phyloP scores from a whole-genome alignment of 2,329 filamentous ascomycete genomes.

The Coniochaeta ligniaria region DNA sequence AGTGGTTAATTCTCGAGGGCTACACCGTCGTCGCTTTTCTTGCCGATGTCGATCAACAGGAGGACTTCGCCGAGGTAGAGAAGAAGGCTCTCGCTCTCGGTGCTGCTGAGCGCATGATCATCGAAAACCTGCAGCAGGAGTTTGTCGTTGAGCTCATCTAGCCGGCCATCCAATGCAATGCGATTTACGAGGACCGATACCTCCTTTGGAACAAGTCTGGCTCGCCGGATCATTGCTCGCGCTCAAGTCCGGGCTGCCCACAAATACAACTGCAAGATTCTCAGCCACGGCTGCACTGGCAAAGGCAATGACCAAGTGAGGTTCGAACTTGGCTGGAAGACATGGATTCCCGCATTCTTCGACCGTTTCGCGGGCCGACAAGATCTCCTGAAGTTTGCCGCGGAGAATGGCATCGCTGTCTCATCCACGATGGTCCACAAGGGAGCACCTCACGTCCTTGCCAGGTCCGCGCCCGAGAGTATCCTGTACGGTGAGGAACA shows the following conservation, averaged over 20 bases:
- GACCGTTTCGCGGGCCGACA: conserved; percentile 63
- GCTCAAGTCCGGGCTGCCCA: conserved; percentile 58
- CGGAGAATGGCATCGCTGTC: conserved; percentile 60
- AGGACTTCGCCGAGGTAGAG: conserved; percentile 67
- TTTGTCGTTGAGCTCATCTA: conserved; percentile 79
- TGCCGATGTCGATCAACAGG: conserved; percentile 69
- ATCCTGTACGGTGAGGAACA: conserved; percentile 42
- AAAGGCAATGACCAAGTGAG: conserved; percentile 57
- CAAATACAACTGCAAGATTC: conserved; percentile 48
- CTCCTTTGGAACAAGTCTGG: conserved; percentile 51
- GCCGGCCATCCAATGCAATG: conserved; percentile 69
- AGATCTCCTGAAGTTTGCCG: conserved; percentile 67
- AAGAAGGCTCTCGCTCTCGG: conserved; percentile 56
- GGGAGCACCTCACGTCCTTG: conserved; percentile 34
- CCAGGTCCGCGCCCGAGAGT: conserved; percentile 30
- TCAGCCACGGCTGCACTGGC: conserved; percentile 52
- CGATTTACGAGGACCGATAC: conserved; percentile 56
- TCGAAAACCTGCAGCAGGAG: conserved; percentile 61
- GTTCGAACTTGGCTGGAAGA: conserved; percentile 42
- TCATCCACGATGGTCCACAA: conserved; percentile 46
- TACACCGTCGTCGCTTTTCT: conserved; percentile 36
- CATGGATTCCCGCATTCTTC: conserved; percentile 55
- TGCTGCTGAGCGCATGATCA: conserved; percentile 56
- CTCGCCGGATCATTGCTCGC: conserved; percentile 63
- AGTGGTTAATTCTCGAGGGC: conserved; percentile 28